These are phyloP conservation scores for Knufia petricola DNA, from an alignment of 2,329 filamentous ascomycete species.

Conservation along the genomic window DNA sequence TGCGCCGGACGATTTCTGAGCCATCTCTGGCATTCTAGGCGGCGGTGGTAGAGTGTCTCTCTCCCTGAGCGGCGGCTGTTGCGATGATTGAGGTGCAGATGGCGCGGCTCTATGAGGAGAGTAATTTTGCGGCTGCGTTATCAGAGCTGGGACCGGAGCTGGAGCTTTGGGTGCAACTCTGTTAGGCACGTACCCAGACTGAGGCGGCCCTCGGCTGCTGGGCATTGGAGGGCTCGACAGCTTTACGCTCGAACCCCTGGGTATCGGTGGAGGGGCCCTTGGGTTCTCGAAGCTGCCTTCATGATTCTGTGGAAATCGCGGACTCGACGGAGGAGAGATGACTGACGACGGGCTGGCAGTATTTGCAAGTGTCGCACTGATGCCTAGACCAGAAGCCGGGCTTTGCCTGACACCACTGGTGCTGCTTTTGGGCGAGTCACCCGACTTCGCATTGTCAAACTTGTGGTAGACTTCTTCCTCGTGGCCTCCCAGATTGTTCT, in stretches of 20 bases:
- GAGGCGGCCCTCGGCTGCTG: conserved; percentile 18
- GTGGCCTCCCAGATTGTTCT: conserved; percentile 75
- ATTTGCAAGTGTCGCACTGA: conserved; percentile 26
- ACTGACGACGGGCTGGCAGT: conserved; percentile 45
- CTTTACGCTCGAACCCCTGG: conserved; percentile 40
- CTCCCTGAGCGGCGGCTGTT: conserved; percentile 11
- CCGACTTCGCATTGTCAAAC: conserved; percentile 73
- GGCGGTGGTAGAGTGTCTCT: background rate
- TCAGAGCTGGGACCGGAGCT: conserved; percentile 56
- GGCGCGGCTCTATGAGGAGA: conserved; percentile 34
- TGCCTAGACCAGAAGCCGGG: conserved; percentile 16
- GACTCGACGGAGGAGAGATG: conserved; percentile 71
- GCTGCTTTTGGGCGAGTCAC: conserved; percentile 23
- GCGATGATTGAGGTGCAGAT: conserved; percentile 21
- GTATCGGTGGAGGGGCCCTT: conserved; percentile 81
- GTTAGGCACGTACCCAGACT: conserved; percentile 57
- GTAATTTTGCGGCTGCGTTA: conserved; percentile 28
- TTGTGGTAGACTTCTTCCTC: conserved; percentile 91
- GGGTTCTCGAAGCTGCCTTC: conserved; percentile 97
- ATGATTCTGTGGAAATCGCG: conserved; percentile 78
- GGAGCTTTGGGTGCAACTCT: conserved; percentile 86
- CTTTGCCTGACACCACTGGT: conserved; percentile 15
- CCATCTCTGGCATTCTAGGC: conserved; percentile 10
- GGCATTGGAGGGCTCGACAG: conserved; percentile 34
- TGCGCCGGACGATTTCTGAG: conserved; percentile 2